Evolutionary conservation across 495 filamentous ascomycete genomes (phyloP).

Genomic region (Hypoxylon intermedium): DNA sequence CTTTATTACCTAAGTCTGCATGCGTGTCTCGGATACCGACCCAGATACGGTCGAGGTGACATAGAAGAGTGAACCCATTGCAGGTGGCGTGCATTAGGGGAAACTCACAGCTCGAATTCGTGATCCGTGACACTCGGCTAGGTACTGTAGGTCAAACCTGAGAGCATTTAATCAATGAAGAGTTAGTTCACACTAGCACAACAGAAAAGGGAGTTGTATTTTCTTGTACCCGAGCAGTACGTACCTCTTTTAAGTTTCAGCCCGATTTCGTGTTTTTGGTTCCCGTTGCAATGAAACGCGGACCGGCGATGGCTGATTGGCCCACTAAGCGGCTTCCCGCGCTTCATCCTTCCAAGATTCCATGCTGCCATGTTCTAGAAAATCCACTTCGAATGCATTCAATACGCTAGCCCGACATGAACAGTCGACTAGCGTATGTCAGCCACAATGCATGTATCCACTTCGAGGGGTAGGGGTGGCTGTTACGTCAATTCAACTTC

Average conservation of each 20-base stretch:
- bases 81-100: too few species aligned
- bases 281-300: conserved; percentile 18
- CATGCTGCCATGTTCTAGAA: conserved; percentile 27
- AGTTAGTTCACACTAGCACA: too few species aligned
- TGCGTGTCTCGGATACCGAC: conserved; percentile 1
- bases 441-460: neutral
- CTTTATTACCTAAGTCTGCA: neutral
- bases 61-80: too few species aligned
- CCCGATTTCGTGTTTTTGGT: neutral
- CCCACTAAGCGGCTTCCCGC: conserved; percentile 20
- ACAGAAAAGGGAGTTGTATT: too few species aligned
- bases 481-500: conserved; percentile 26
- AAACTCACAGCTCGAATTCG: too few species aligned
- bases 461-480: conserved; percentile 8
- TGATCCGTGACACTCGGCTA: too few species aligned
- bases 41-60: neutral
- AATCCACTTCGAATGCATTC: conserved; percentile 5
- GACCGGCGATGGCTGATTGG: conserved; percentile 29
- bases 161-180: too few species aligned
- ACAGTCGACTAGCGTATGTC: neutral
- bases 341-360: conserved; percentile 7
- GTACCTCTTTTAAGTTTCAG: conserved; percentile 29
- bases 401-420: conserved; percentile 19
- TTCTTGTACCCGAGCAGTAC: conserved; percentile 3
- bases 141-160: too few species aligned